Conservation (phyloP, 2,329 filamentous ascomycete genomes). For the Aspergillus tubingensis region DNA sequence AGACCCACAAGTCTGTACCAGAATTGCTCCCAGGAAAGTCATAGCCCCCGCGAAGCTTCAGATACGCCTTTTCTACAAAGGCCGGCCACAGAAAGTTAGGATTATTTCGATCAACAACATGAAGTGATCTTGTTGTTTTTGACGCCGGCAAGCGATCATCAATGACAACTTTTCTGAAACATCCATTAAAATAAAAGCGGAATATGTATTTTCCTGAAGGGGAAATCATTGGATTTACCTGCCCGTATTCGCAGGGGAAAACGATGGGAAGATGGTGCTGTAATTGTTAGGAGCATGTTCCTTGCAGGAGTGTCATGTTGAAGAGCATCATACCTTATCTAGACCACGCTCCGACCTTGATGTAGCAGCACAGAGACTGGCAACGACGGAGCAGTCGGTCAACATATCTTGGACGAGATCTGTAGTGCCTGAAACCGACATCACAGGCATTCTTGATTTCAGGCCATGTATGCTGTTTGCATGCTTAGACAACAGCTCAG, state of each 20-base stretch:
- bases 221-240: constrained; percentile 64
- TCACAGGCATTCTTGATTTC: constrained; percentile 47
- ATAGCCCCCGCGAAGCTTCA: constrained; percentile 93
- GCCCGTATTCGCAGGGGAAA: constrained; percentile 69
- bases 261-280: constrained; percentile 72
- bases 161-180: constrained; percentile 80
- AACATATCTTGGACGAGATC: constrained; percentile 95
- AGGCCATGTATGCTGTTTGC: constrained; percentile 27
- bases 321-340: constrained; percentile 57
- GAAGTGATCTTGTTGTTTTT: constrained; percentile 71
- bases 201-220: constrained; percentile 86
- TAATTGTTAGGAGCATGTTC: constrained; percentile 9
- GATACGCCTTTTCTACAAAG: constrained; percentile 90
- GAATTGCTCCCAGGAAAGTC: constrained; percentile 98
- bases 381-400: constrained; percentile 95
- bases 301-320: background rate
- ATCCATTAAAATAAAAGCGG: constrained; percentile 94
- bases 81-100: constrained; percentile 86
- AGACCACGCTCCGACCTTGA: constrained; percentile 69
- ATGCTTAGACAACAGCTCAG: constrained; percentile 60
- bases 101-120: constrained; percentile 84
- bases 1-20: constrained; percentile 86
- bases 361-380: constrained; percentile 82
- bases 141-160: constrained; percentile 84
- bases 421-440: constrained; percentile 60